Conservation (phyloP, 2,329 filamentous ascomycete genomes). For the Pleomassaria siparia region DNA sequence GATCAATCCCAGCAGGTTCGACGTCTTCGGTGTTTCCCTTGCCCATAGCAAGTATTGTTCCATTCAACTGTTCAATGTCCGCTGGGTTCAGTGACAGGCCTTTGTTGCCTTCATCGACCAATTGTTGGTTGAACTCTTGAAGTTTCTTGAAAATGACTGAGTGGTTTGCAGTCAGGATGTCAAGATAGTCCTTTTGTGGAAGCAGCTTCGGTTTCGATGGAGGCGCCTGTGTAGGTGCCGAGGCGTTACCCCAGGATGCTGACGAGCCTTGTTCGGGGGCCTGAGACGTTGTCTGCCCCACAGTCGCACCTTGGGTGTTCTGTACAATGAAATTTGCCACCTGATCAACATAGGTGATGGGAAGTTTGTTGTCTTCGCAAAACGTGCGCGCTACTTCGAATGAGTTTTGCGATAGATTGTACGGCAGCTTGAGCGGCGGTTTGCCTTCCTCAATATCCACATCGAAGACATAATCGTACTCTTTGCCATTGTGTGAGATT, state of each 20-base stretch:
- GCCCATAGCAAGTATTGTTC: constrained; percentile 66
- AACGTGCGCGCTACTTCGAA: constrained; percentile 93
- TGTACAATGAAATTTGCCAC: constrained; percentile 89
- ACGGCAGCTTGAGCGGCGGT: constrained; percentile 89
- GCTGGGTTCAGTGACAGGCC: constrained; percentile 71
- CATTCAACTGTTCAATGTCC: constrained; percentile 65
- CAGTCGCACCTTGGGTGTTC: constrained; percentile 82
- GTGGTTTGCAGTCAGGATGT: constrained; percentile 72
- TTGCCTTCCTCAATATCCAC: constrained; percentile 95
- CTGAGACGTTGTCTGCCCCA: constrained; percentile 64
- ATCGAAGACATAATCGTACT: constrained; percentile 96
- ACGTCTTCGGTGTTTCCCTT: constrained; percentile 38
- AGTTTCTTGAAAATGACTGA: constrained; percentile 75
- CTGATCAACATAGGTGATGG: constrained; percentile 83
- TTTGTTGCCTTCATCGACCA: constrained; percentile 72
- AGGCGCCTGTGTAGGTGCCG: constrained; percentile 38
- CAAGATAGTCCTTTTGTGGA: constrained; percentile 78
- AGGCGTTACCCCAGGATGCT: constrained; percentile 34
- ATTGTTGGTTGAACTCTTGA: constrained; percentile 69
- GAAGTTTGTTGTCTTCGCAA: constrained; percentile 83
- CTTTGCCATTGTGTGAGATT: constrained; percentile 72
- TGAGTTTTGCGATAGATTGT: constrained; percentile 87
- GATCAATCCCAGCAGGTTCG: constrained; percentile 58
- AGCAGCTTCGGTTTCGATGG: constrained; percentile 60
- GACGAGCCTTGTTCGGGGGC: constrained; percentile 55